Evolutionary conservation across 2,329 filamentous ascomycete species (phyloP).

Genomic region (Orbilia oligospora): DNA sequence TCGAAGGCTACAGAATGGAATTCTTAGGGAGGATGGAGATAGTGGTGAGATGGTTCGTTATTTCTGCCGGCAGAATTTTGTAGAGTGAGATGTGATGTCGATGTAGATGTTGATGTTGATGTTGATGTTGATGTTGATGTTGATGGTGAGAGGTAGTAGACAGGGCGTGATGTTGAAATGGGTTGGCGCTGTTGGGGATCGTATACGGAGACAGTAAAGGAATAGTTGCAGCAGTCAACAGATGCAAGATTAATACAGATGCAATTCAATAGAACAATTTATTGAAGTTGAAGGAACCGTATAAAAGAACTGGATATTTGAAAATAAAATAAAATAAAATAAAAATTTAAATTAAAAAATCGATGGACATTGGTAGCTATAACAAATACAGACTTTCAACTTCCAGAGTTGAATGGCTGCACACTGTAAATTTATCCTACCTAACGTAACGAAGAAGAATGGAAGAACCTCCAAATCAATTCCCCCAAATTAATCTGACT

Average conservation of each 20-base stretch:
- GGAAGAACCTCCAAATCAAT: constrained; percentile 3
- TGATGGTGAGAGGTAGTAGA: neutral
- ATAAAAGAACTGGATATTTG: too few relatives aligned
- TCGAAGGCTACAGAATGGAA: neutral
- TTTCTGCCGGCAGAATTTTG: constrained; percentile 1
- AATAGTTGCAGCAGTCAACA: too few relatives aligned
- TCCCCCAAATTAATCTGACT: neutral
- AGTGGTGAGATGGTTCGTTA: neutral
- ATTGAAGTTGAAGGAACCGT: neutral
- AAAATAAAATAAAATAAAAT: too few relatives aligned
- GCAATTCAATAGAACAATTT: neutral
- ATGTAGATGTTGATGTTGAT: neutral
- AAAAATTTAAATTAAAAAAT: neutral
- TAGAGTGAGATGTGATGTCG: neutral
- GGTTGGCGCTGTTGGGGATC: neutral
- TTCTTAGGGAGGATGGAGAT: constrained; percentile 7
- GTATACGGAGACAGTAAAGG: too few relatives aligned
- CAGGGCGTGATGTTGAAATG: neutral
- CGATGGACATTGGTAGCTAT: neutral
- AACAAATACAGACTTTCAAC: constrained; percentile 2
- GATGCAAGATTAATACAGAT: neutral
- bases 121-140: neutral
- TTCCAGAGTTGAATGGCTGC: constrained; percentile 6
- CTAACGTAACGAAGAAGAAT: neutral
- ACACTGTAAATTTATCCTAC: too few relatives aligned